A percentile compares a stretch with the other conserved stretches of the same genome.
Evolutionary conservation across 768 basidiomycete genomes (phyloP).

Genomic region (Lactarius quietus): DNA sequence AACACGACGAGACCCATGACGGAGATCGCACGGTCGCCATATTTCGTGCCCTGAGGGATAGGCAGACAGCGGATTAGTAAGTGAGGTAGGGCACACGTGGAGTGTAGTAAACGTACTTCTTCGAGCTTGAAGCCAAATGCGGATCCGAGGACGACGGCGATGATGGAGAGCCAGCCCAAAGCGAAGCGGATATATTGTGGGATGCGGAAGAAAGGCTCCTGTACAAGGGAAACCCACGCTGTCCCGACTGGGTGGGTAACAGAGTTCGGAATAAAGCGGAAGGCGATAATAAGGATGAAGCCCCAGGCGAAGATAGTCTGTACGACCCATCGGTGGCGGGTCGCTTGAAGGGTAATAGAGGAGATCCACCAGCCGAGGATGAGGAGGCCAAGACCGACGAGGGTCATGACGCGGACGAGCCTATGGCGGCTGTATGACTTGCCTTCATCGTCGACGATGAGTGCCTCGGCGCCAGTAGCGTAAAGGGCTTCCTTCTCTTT

Average conservation of each 20-base stretch:
- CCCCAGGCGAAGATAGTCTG: conserved; percentile 83
- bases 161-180: conserved; percentile 72
- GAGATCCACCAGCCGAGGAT: conserved; percentile 89
- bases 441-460: conserved; percentile 18
- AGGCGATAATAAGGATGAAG: conserved; percentile 74
- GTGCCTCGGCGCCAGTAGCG: conserved; percentile 10
- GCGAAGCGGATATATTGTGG: conserved; percentile 50
- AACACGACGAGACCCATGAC: conserved; percentile 78
- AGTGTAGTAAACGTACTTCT: conserved; percentile 38
- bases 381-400: conserved; percentile 50
- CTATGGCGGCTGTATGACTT: conserved; percentile 23
- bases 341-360: conserved; percentile 60
- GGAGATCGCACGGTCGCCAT: conserved; percentile 77
- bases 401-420: conserved; percentile 35
- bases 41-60: conserved; percentile 48
- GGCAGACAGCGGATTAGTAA: conserved; percentile 4
- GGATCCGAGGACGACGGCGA: conserved; percentile 79
- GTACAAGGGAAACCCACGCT: conserved; percentile 63
- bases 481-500: conserved; percentile 29
- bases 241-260: conserved; percentile 65
- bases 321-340: conserved; percentile 79
- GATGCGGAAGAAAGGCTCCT: conserved; percentile 64
- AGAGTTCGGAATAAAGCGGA: conserved; percentile 77
- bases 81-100: neutral
- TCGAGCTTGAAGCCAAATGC: conserved; percentile 76